phyloP scores from a whole-genome alignment of 2,329 filamentous ascomycete species.

The Claviceps capensis region DNA sequence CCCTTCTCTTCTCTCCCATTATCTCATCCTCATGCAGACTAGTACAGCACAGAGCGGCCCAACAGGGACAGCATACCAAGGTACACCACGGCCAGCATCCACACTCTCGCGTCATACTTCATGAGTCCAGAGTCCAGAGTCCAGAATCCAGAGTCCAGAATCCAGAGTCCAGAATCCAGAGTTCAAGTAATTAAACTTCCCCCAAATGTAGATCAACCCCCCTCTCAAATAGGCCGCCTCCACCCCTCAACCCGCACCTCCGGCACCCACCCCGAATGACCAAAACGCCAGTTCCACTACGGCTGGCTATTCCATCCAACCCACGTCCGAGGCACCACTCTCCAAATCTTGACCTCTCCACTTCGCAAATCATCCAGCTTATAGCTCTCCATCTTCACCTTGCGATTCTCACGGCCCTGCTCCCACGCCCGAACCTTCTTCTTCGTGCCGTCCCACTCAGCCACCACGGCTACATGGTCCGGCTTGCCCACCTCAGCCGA shows the following conservation, averaged over 20 bases:
- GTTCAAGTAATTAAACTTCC: neutral
- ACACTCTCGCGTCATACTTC: neutral
- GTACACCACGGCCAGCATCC: neutral
- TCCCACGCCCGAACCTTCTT: conserved; percentile 96
- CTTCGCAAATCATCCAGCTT: conserved; percentile 82
- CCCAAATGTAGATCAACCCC: neutral
- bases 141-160: too few relatives aligned
- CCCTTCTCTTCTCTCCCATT: neutral
- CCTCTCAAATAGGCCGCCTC: neutral
- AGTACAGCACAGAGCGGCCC: too few relatives aligned
- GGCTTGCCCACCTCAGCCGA: conserved; percentile 72
- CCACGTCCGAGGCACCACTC: conserved; percentile 84
- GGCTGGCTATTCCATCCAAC: conserved; percentile 68
- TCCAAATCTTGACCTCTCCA: conserved; percentile 95
- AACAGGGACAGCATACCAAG: too few relatives aligned
- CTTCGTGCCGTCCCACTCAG: conserved; percentile 97
- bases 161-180: too few relatives aligned
- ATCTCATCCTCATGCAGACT: neutral
- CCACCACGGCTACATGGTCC: conserved; percentile 80
- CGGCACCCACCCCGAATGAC: conserved; percentile 3
- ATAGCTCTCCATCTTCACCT: conserved; percentile 88
- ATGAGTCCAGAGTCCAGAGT: too few relatives aligned
- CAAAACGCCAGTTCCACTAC: conserved; percentile 25
- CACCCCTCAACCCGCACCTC: conserved; percentile 4
- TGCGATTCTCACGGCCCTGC: conserved; percentile 84